Base-by-base conservation (phyloP, 2,329 filamentous ascomycete genomes). In the Knoxdaviesia proteae region DNA sequence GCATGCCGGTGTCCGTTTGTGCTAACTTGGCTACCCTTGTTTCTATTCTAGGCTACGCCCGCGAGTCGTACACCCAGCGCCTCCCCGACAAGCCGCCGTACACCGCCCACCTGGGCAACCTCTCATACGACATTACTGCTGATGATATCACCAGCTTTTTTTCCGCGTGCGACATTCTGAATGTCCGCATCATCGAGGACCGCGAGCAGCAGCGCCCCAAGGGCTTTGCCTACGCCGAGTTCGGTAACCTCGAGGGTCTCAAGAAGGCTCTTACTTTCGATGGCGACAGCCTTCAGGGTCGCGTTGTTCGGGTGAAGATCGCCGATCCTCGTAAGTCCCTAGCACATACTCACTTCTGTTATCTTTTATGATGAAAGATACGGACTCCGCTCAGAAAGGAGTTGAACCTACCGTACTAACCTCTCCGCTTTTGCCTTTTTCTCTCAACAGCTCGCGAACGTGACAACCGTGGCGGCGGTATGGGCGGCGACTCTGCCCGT, bases 141-240 rank as follows among this genome's bases (percentile, higher is more conserved):
- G 80, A 77, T 51, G 80, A 87, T 53, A 79, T 98, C 48, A 77
- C 71, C 52, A 81, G 86, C 42, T 90, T 96, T 56, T 93, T 98
- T 56, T 64, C 69, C 42, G 83, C 71, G 44, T 94, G 88, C 60
- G 73, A 84, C 49, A 79, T 94, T 52, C 81, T 81, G 50, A 94
- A 77, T 57, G 84, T 98, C 50, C 83, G 90, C 54, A 86, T 98
- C 53, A 93, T 98, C 49, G 88, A 94, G 65, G 92, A 98, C 62
- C 90, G 88, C 57, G 71, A 94, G 59, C 81, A 90, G 57, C 77
- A 80, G 61, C 86, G 87, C 56, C 90, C 90, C 50, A 98, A 98
- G 68, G 90, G 90, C 40, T 98, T 98, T 54, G 90, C 88, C 47
- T 98, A 98, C 59, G 88, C 93, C 50, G 90, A 98, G 61, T 98